Base-by-base conservation (phyloP, 2,329 filamentous ascomycete species). In the Zopfia rhizophila region DNA sequence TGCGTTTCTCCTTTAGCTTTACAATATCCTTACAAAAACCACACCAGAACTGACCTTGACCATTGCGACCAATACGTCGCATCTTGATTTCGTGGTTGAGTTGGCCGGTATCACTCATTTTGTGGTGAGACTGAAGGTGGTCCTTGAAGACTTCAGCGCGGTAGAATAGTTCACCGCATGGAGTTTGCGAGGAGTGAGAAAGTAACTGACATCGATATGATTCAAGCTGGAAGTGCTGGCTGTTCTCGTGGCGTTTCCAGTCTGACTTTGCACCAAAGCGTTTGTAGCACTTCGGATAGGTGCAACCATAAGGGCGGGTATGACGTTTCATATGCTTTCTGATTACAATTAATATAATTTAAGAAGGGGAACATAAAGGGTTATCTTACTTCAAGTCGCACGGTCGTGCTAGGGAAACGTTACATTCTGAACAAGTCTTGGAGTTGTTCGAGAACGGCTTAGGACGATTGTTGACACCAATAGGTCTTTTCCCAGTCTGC, bases 221-320 rank as follows among this genome's bases (percentile, higher is more conserved):
- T 61, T 91, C 87, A 5, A 82, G 69, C 47, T 88, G 83, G 50
- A 82, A 84, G 66, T 96, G 91, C 61, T 93, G 88, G 12, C 82
- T 85, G 55, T 85, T 88, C 63, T 97, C 93, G 62, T 97, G 92
- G 1, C 92, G 84, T 66, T 95, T 96, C 92, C 85, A 97, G 70
- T 97, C 92, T 48, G 91, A 92, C 66, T 96, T 96, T 69, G 89
- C 92, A n/a, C 92, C 92, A 57, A 96, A 96, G 0, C 67, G 77
- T 63, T 90, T 91, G 36, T 73, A 69, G 62, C 92, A 96, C 21
- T 75, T 72, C 7, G 77, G 71, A 53, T 86, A 89, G 0, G 91
- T 96, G 69, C 92, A 97, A 10, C 85, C 86, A 53, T 93, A 96
- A 0, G 91, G 92, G 55, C 85, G 86, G 6, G 83, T 80, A 67